Conservation (phyloP, 176 grass and related monocot species). For the Juncus effusus region DNA sequence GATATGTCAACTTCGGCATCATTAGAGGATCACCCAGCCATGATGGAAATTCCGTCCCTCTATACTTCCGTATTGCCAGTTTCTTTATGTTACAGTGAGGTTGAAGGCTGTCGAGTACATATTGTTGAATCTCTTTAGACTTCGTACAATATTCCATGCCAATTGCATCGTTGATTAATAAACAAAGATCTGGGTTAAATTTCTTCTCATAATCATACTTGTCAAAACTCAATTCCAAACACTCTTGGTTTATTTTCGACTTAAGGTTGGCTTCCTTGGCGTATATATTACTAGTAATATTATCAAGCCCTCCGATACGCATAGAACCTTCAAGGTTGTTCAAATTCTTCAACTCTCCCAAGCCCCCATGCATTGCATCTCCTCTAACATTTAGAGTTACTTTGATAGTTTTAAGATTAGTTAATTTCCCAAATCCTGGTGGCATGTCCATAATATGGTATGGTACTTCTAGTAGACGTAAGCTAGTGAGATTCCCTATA, state of each 20-base stretch:
- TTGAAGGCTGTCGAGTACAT: not conserved
- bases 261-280: not conserved
- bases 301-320: not conserved
- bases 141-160: too few species aligned
- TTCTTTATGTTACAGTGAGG: conserved; percentile 2
- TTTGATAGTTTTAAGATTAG: not conserved
- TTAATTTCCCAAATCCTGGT: not conserved
- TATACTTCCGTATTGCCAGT: not conserved
- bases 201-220: too few species aligned
- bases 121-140: not conserved
- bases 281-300: not conserved
- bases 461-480: not conserved
- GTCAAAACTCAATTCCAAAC: not conserved
- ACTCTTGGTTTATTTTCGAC: not conserved
- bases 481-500: too few species aligned
- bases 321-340: not conserved
- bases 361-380: not conserved
- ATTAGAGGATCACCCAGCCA: not conserved
- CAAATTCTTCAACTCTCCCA: not conserved
- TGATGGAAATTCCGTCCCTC: not conserved
- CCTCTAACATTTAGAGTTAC: not conserved
- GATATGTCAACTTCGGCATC: not conserved
- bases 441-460: not conserved
- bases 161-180: too few species aligned
- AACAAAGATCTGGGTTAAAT: too few species aligned